These are phyloP conservation scores for Oehlia diaphana DNA, from an alignment of 192 early-diverging fungal species.

Conservation along the genomic window DNA sequence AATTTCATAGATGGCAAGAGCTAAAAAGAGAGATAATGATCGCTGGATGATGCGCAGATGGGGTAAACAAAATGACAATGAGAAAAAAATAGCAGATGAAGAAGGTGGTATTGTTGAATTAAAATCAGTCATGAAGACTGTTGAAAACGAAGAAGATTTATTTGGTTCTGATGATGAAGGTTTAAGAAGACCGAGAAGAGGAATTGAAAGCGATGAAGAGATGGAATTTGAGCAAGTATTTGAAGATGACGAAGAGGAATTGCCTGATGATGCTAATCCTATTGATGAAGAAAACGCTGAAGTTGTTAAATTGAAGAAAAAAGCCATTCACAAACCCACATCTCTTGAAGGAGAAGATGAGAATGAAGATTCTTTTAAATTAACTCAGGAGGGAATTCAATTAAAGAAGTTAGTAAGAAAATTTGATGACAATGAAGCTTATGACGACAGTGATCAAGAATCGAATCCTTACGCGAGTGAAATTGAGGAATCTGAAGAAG, in stretches of 20 bases:
- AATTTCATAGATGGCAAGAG: slow-evolving; percentile 40
- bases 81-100: slow-evolving; percentile 4
- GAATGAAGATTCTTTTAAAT: slow-evolving; percentile 37
- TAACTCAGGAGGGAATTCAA: slow-evolving; percentile 47
- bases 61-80: slow-evolving; percentile 38
- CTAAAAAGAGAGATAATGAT: slow-evolving; percentile 39
- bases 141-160: slow-evolving; percentile 34
- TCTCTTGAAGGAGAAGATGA: slow-evolving; percentile 41
- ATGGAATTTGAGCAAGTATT: slow-evolving; percentile 80
- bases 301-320: slow-evolving; percentile 6
- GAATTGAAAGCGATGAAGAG: slow-evolving; percentile 40
- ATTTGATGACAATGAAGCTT: slow-evolving; percentile 60
- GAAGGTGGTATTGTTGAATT: slow-evolving; percentile 16
- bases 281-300: slow-evolving; percentile 42
- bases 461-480: slow-evolving; percentile 54
- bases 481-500: slow-evolving; percentile 14
- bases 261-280: slow-evolving; percentile 50
- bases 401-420: slow-evolving; percentile 67
- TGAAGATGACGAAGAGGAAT: slow-evolving; percentile 78
- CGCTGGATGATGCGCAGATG: slow-evolving; percentile 55
- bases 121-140: slow-evolving; percentile 14
- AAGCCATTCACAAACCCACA: slow-evolving; percentile 39
- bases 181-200: neutral
- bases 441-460: slow-evolving; percentile 60
- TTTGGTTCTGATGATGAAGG: slow-evolving; percentile 45